Base-by-base conservation (phyloP, 1,284 basidiomycete genomes). In the Anthracocystis walkeri region DNA sequence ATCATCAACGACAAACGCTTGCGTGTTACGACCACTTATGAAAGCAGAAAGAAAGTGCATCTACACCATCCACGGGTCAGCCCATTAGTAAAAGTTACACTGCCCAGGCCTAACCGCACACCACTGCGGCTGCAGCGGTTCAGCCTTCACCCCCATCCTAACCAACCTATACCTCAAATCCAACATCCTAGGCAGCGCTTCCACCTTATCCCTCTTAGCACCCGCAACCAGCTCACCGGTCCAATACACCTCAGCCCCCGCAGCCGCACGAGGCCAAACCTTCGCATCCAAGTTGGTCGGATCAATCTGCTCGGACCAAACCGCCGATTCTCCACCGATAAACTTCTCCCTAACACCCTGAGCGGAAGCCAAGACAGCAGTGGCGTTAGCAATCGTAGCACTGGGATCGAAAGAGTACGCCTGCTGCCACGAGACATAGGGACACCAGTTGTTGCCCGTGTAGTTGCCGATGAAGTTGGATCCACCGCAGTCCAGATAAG, bases 241-340 rank as follows among this genome's bases (percentile, higher is more conserved):
- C 93, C 93, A 94, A 86, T 92, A 94, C 18, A 94, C 65, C 87
- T 95, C 93, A 0, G 92, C 92, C 6, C 90, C 89, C 0, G 90
- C 88, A 0, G 92, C 91, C 8, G 92, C 91, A 57, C 93, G 89
- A 2, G 93, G 93, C 85, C 93, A 94, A 10, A 90, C 87, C 62
- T 90, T 89, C 0, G 88, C 80, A 78, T 94, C 92, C 55, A 94
- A 85, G 82, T 92, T 93, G 58, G 88, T 87, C 14, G 90, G 89
- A 48, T 89, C 89, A 3, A 90, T 89, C 85, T 93, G 92, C 85
- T 94, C 92, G 3, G 90, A 88, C 93, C 93, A 94, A 1, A 94
- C 87, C 3, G 91, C 88, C 25, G 90, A 89, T 87, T 73, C 82
- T 87, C 91, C 92, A 50, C 93, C 92, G 12, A 92, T 85, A 21